Evolutionary conservation across 2,329 filamentous ascomycete species (phyloP), one percentile per base, ranked within the genome.

Genomic region (Cordyceps militaris): DNA sequence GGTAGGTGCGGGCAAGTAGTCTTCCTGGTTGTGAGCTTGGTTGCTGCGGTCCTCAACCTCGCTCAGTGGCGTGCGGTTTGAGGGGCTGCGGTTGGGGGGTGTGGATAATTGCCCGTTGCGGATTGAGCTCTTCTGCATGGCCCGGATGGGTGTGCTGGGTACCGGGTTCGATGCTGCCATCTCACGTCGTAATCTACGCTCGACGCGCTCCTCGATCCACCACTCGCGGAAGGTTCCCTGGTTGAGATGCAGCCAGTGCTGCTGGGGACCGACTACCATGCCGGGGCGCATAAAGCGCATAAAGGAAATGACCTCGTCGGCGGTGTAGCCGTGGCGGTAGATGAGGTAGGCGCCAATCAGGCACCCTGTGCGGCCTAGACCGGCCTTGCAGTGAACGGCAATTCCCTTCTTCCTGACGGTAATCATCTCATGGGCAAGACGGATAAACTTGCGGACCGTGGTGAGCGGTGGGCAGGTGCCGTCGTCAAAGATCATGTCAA

Each of bases 401-500:
- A 99, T 97, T 47, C 87, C 89, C 80, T 91, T 92, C 74, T 92
- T 91, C 75, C 88, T 89, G 52, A 92, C 81, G 1, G 87, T 92
- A 68, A 99, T 99, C 74, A 88, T 96, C 69, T 96, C 89, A 69
- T 97, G 94, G 1, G 94, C 92, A 59, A 99, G 80, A 64, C 90
- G 90, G 72, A 99, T 93, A 71, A 99, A 99, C 70, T 92, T 92
- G 64, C 90, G 86, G 28, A 99, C 94, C n/a, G 92, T 86, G 19
- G 84, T 84, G 54, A 99, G 78, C 2, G 91, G 86, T 23, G 94
- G 94, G 71, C 94, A 99, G 4, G 94, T 99, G 63, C 94, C 94
- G 66, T 99, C 94, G 67, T 97, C 94, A 69, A 99, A 99, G 67
- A 99, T 97, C 94, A 99, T 99, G 75, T 99, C 94, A 42, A 97